Conservation (phyloP, 371 early-diverging fungal species). For the Vairimorpha ceranae region DNA sequence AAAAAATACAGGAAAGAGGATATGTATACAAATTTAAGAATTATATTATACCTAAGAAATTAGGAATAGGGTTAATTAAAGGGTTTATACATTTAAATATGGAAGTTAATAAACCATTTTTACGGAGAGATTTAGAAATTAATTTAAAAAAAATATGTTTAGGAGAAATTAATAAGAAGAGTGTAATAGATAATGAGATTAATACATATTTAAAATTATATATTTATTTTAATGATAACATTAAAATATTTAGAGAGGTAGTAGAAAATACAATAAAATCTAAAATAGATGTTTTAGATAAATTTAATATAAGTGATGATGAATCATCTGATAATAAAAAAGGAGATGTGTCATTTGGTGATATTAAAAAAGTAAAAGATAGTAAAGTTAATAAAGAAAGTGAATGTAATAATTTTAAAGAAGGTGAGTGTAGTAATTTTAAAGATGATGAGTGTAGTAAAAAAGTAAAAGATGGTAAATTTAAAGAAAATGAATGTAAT, state of each 20-base stretch:
- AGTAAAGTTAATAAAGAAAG: too few relatives aligned
- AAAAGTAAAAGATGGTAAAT: too few relatives aligned
- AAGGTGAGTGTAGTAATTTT: neutral
- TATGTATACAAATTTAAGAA: constrained; percentile 71
- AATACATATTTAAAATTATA: constrained; percentile 53
- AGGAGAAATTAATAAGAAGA: constrained; percentile 32
- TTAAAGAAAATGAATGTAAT: neutral
- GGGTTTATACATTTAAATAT: constrained; percentile 70
- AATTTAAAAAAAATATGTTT: constrained; percentile 68
- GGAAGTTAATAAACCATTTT: constrained; percentile 43
- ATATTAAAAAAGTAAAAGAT: too few relatives aligned
- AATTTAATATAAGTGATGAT: neutral
- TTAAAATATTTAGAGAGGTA: constrained; percentile 66
- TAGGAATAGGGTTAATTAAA: constrained; percentile 81
- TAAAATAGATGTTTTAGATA: neutral
- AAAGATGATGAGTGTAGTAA: neutral
- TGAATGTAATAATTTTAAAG: too few relatives aligned
- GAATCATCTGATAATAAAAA: neutral
- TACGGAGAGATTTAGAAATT: constrained; percentile 62
- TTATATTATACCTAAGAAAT: constrained; percentile 71
- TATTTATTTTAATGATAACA: constrained; percentile 67
- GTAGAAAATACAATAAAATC: neutral
- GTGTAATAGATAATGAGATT: constrained; percentile 56
- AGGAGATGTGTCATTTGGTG: too few relatives aligned
- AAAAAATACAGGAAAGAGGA: constrained; percentile 78